A percentile compares a stretch with the other conserved stretches of the same genome.
Evolutionary conservation across 129 eudicot genomes (phyloP).

Genomic region (Pulicaria dysenterica): DNA sequence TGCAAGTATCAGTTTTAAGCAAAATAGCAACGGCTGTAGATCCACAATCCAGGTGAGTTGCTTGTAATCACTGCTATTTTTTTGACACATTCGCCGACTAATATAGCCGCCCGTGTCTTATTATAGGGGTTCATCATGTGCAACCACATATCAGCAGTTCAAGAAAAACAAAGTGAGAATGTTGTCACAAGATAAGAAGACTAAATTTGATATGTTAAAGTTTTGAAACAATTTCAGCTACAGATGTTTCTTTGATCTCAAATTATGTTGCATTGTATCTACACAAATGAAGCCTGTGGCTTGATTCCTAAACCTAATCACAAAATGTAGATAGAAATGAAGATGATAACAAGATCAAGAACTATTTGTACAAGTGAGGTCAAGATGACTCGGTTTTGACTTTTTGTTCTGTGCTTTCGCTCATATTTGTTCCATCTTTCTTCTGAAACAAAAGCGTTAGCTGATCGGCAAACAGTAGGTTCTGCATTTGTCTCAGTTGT

Average conservation of each 20-base stretch:
- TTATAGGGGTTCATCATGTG: conserved; percentile 14
- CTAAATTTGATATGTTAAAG: background rate
- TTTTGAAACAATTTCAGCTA: conserved; percentile 16
- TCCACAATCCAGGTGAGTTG: conserved; percentile 21
- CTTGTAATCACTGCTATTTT: conserved; percentile 1
- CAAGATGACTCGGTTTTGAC: conserved; percentile 39
- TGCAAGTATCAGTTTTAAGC: conserved; percentile 14
- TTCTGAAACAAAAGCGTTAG: conserved; percentile 64
- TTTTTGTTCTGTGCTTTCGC: conserved; percentile 41
- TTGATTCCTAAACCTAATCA: conserved; percentile 26
- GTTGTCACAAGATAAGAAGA: conserved; percentile 25
- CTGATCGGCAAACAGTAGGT: conserved; percentile 66
- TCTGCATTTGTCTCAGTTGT: conserved; percentile 64
- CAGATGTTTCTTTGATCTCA: conserved; percentile 26
- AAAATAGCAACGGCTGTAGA: conserved; percentile 7
- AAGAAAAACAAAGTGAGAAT: conserved; percentile 8
- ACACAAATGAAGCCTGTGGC: conserved; percentile 11
- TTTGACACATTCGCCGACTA: background rate
- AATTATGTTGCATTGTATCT: conserved; percentile 17
- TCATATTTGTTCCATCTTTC: conserved; percentile 42
- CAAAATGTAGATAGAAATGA: conserved; percentile 20
- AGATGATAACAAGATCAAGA: conserved; percentile 11
- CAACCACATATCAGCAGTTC: conserved; percentile 5
- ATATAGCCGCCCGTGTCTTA: background rate
- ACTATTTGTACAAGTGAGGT: conserved; percentile 23